Evolutionary conservation across 2,329 filamentous ascomycete genomes (phyloP), one percentile per base, ranked within the genome.

Genomic region (Chaetomiaceae sp.): DNA sequence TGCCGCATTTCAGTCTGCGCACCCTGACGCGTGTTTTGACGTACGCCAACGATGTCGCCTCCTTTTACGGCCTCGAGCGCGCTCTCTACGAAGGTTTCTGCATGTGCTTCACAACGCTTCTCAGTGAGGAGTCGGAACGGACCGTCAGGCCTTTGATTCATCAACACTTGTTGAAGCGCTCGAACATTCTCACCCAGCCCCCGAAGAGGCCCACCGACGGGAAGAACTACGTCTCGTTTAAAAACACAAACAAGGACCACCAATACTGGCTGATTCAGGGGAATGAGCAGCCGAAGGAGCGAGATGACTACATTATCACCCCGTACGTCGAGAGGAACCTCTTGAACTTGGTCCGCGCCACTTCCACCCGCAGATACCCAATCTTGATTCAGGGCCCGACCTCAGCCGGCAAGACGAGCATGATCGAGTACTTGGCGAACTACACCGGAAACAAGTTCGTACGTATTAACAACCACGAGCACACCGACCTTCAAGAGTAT

Each of bases 341-440:
- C 58, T 82, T 96, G 60, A 99, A 99, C 62, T 72, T 99, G 23
- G 92, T 97, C 10, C 81, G 95, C 63, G 95, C 93, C 3, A 90
- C 90, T 14, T 97, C 92, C 0, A 99, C 92, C 4, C 76, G 90
- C 31, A 82, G 87, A 43, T 99, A 96, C 66, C 95, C 93, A 0
- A 89, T 99, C 43, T 76, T 99, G 9, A 87, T 99, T 17, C 93
- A 99, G 68, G 93, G 93, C 3, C 93, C 95, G 12, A 99, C 93
- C 0, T 99, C 95, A 5, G 88, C 92, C 12, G 93, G 93, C 57
- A 99, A 99, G 70, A 99, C 93, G 0, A 97, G 92, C 68, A 99
- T 99, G 93, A 95, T 99, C 37, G 92, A 97, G 68, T 96, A 96
- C 65, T 78, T 99, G 33, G 92, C 95, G n/a, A 93, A 95, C 63